These are phyloP conservation scores for Aspergillus sp. DNA, from an alignment of 2,329 filamentous ascomycete genomes.

Conservation along the genomic window DNA sequence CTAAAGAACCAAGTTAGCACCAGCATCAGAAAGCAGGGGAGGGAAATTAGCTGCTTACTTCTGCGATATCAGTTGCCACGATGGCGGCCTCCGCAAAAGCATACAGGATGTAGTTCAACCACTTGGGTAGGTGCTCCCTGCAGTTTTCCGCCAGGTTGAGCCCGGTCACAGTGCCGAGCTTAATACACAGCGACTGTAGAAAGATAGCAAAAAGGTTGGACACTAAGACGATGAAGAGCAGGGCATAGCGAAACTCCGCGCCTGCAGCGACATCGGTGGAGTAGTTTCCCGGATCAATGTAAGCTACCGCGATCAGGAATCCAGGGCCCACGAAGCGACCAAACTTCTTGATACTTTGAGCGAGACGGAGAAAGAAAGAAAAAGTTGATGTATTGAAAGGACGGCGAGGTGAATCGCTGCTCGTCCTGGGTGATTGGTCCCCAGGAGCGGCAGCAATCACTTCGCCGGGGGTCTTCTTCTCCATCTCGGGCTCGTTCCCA, in stretches of 20 bases:
- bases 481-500: slow-evolving; percentile 23
- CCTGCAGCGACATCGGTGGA: slow-evolving; percentile 53
- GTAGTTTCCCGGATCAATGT: slow-evolving; percentile 55
- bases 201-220: slow-evolving; percentile 53
- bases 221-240: slow-evolving; percentile 51
- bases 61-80: slow-evolving; percentile 70
- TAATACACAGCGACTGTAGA: slow-evolving; percentile 54
- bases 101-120: slow-evolving; percentile 66
- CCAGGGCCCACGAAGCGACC: slow-evolving; percentile 50
- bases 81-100: slow-evolving; percentile 66
- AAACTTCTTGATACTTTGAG: slow-evolving; percentile 42
- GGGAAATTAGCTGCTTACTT: slow-evolving; percentile 44
- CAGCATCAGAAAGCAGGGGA: neutral
- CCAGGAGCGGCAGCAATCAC: slow-evolving; percentile 33
- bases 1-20: slow-evolving; percentile 27
- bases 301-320: slow-evolving; percentile 51
- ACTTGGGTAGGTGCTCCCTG: slow-evolving; percentile 64
- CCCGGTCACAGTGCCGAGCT: slow-evolving; percentile 69
- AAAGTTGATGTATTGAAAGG: slow-evolving; percentile 22
- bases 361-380: slow-evolving; percentile 21
- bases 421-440: slow-evolving; percentile 30
- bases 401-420: slow-evolving; percentile 36
- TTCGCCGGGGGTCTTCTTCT: slow-evolving; percentile 29
- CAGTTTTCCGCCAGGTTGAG: slow-evolving; percentile 68
- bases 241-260: slow-evolving; percentile 45